Base-by-base conservation (phyloP, 1,284 basidiomycete genomes). In the Malassezia sp. region DNA sequence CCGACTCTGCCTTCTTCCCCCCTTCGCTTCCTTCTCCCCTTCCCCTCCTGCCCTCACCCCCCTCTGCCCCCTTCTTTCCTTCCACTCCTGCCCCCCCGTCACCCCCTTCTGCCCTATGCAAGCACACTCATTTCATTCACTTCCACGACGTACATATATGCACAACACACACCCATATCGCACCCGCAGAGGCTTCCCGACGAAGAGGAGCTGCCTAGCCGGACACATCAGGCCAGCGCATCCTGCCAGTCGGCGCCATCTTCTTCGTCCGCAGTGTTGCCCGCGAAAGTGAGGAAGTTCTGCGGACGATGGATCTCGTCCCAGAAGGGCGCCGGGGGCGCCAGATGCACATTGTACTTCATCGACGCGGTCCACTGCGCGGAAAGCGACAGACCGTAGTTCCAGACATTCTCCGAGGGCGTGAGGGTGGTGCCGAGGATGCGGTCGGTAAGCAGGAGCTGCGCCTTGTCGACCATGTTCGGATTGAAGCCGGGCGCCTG, bases 261-360 rank as follows among this genome's bases (percentile, higher is more conserved):
- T 17, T 59, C 53, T 23, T 50, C 52, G 14, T 51, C 49, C 9
- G 54, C 45, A 0, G 41, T 31, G 1, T 53, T 54, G 20, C 54
- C 60, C n/a, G 63, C 60, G 40, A 63, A 67, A 6, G 54, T 51
- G 14, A 68, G 49, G 53, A 72, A 73, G 55, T 71, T 68, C 39
- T 71, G 69, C 14, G 71, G 89, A 42, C 91, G 79, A 71, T 96
- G 91, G 63, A 85, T 81, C 70, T 91, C 85, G 15, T 85, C 84
- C 91, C 93, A 97, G 80, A 95, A 99, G 42, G 83, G 75, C 26
- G 88, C 74, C 1, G 91, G 91, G 22, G 85, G 85, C 64, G 95
- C 91, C 32, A 97, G 75, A 30, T 80, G 81, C 76, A 96, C 83
- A 15, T 79, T 78, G 71, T 89, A 97, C 42, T 80, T 78, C 59